A percentile compares a stretch with the other conserved stretches of the same genome.
These are phyloP conservation scores for Maudiozyma bulderi DNA, from an alignment of 805 yeast species.

Conservation along the genomic window DNA sequence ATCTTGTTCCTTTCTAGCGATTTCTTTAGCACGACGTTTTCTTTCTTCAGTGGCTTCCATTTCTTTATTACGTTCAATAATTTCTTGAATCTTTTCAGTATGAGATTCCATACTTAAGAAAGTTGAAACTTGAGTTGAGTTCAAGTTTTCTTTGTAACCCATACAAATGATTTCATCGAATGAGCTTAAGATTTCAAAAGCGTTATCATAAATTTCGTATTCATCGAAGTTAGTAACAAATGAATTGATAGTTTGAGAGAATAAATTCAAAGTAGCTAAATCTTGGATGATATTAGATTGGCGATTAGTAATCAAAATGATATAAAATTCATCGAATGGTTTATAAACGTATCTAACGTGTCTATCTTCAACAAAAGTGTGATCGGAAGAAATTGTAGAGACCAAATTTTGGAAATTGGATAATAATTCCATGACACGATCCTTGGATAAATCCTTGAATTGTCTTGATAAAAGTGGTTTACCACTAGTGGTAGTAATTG, in stretches of 20 bases:
- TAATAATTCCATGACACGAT: slow-evolving; percentile 75
- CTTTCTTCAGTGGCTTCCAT: slow-evolving; percentile 95
- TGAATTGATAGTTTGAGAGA: slow-evolving; percentile 72
- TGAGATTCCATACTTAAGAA: slow-evolving; percentile 96
- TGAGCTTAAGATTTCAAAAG: slow-evolving; percentile 83
- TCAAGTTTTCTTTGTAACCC: slow-evolving; percentile 84
- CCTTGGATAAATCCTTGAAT: slow-evolving; percentile 74
- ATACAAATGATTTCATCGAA: slow-evolving; percentile 87
- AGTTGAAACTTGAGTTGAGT: slow-evolving; percentile 72
- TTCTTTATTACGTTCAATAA: slow-evolving; percentile 93
- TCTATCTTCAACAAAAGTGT: slow-evolving; percentile 89
- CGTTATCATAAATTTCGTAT: slow-evolving; percentile 68
- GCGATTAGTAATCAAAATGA: slow-evolving; percentile 82
- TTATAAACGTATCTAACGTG: slow-evolving; percentile 89
- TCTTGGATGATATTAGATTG: slow-evolving; percentile 90
- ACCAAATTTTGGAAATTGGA: slow-evolving; percentile 79
- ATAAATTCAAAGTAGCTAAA: slow-evolving; percentile 79
- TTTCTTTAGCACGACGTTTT: slow-evolving; percentile 87
- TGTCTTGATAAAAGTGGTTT: slow-evolving; percentile 88
- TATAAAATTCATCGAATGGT: slow-evolving; percentile 88
- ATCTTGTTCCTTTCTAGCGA: slow-evolving; percentile 60
- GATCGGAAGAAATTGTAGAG: slow-evolving; percentile 61
- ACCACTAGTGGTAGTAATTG: slow-evolving; percentile 89
- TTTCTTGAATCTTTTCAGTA: slow-evolving; percentile 96
- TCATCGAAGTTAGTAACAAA: slow-evolving; percentile 67